Evolutionary conservation across 1,284 basidiomycete genomes (phyloP).

Genomic region (Meira miltonrushii): DNA sequence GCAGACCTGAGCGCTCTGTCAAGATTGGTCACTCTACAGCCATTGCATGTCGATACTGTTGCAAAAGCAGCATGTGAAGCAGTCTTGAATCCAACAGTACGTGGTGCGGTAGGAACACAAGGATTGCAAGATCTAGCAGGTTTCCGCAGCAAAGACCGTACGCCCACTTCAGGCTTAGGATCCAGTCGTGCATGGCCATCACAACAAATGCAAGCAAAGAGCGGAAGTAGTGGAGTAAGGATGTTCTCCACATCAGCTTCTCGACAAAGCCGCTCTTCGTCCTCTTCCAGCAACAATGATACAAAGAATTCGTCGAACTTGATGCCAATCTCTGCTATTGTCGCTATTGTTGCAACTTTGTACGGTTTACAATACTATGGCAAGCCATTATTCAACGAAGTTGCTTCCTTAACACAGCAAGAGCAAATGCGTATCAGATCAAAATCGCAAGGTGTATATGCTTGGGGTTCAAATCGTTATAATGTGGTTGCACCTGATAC

Average conservation of each 20-base stretch:
- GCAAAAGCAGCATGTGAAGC: slow-evolving; percentile 69
- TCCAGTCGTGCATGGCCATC: slow-evolving; percentile 10
- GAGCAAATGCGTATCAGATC: slow-evolving; percentile 39
- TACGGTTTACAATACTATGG: background rate
- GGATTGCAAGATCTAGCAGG: slow-evolving; percentile 38
- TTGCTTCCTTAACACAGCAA: slow-evolving; percentile 28
- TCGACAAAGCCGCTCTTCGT: background rate
- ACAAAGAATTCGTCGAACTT: background rate
- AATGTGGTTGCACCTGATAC: slow-evolving; percentile 45
- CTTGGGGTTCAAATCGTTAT: slow-evolving; percentile 45
- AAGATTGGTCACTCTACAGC: slow-evolving; percentile 71
- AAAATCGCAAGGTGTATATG: slow-evolving; percentile 32
- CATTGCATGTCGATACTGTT: slow-evolving; percentile 93
- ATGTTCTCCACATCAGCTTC: slow-evolving; percentile 2
- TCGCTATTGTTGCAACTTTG: background rate
- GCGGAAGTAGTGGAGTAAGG: background rate
- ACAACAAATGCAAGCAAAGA: slow-evolving; percentile 4
- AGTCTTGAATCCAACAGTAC: slow-evolving; percentile 53
- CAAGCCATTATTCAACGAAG: slow-evolving; percentile 3
- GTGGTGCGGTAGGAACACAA: slow-evolving; percentile 28
- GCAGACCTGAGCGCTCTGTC: slow-evolving; percentile 63
- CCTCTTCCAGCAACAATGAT: background rate
- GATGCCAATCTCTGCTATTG: background rate
- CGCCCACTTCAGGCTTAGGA: slow-evolving; percentile 14
- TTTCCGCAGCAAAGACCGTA: slow-evolving; percentile 21